Percentiles rank a stretch among this genome's conserved stretches.
These are phyloP conservation scores for Zarea fungicola DNA, from an alignment of 2,329 filamentous ascomycete genomes.

Conservation along the genomic window DNA sequence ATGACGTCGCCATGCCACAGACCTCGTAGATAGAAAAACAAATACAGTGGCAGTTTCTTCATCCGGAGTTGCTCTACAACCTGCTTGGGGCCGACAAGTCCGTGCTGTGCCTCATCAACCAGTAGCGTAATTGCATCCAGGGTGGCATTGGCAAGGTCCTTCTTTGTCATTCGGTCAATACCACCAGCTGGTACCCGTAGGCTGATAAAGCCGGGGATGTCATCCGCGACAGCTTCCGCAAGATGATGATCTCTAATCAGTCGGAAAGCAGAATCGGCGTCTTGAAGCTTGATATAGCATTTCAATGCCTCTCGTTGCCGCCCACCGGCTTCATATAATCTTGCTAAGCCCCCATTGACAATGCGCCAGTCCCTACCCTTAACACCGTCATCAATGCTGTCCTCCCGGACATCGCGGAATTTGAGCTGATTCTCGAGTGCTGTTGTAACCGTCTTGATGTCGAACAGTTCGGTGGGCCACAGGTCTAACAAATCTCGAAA, in stretches of 20 bases:
- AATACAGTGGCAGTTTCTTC: slow-evolving; percentile 64
- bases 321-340: slow-evolving; percentile 75
- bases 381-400: slow-evolving; percentile 68
- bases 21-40: slow-evolving; percentile 86
- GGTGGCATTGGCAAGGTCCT: slow-evolving; percentile 73
- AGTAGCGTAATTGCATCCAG: slow-evolving; percentile 80
- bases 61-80: slow-evolving; percentile 74
- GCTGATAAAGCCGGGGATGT: slow-evolving; percentile 83
- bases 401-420: slow-evolving; percentile 67
- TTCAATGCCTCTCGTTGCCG: slow-evolving; percentile 78
- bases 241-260: slow-evolving; percentile 84
- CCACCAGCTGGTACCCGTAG: slow-evolving; percentile 75
- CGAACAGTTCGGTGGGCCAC: slow-evolving; percentile 83
- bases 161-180: slow-evolving; percentile 56
- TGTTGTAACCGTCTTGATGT: slow-evolving; percentile 68
- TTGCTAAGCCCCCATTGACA: slow-evolving; percentile 80
- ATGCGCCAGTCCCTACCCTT: slow-evolving; percentile 80
- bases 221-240: slow-evolving; percentile 82
- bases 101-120: slow-evolving; percentile 85
- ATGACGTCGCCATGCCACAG: slow-evolving; percentile 76
- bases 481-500: slow-evolving; percentile 74
- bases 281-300: slow-evolving; percentile 85
- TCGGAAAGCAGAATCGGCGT: slow-evolving; percentile 82
- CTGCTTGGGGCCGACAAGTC: slow-evolving; percentile 70
- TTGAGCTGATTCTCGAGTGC: slow-evolving; percentile 79